phyloP scores from a whole-genome alignment of 192 early-diverging fungal species.

The Thamnidium elegans region DNA sequence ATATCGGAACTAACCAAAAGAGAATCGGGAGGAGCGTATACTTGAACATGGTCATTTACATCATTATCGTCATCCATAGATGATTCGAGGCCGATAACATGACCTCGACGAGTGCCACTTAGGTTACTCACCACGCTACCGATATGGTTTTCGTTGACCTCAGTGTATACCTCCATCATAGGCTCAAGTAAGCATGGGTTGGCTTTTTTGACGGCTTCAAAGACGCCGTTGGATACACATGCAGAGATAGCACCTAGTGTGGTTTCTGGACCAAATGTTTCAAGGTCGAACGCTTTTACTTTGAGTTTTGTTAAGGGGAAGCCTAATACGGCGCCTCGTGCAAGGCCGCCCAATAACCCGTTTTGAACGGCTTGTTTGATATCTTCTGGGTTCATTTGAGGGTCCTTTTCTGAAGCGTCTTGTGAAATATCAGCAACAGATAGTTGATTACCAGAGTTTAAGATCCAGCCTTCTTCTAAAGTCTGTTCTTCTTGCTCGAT shows the following conservation, averaged over 20 bases:
- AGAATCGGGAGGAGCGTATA: constrained; percentile 51
- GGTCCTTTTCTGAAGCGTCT: constrained; percentile 1
- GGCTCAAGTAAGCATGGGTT: constrained; percentile 70
- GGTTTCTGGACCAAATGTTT: constrained; percentile 54
- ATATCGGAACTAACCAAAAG: constrained; percentile 7
- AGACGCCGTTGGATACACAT: constrained; percentile 62
- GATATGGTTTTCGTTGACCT: constrained; percentile 67
- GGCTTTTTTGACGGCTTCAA: constrained; percentile 47
- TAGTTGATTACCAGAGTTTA: constrained; percentile 45
- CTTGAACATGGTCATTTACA: constrained; percentile 29
- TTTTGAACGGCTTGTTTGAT: constrained; percentile 52
- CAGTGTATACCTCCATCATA: constrained; percentile 71
- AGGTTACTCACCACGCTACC: constrained; percentile 81
- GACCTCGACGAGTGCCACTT: constrained; percentile 70
- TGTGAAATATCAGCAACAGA: constrained; percentile 19
- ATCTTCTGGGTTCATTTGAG: constrained; percentile 23
- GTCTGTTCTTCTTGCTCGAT: constrained; percentile 38
- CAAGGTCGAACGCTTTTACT: constrained; percentile 52
- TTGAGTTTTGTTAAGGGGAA: constrained; percentile 68
- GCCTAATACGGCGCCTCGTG: constrained; percentile 74
- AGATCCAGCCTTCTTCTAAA: constrained; percentile 10
- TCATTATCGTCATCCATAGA: constrained; percentile 30
- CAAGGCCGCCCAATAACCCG: constrained; percentile 67
- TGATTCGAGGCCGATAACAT: constrained; percentile 59
- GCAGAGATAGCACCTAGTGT: constrained; percentile 59